Evolutionary conservation across 1,284 basidiomycete genomes (phyloP).

Genomic region (Malassezia dermatis): DNA sequence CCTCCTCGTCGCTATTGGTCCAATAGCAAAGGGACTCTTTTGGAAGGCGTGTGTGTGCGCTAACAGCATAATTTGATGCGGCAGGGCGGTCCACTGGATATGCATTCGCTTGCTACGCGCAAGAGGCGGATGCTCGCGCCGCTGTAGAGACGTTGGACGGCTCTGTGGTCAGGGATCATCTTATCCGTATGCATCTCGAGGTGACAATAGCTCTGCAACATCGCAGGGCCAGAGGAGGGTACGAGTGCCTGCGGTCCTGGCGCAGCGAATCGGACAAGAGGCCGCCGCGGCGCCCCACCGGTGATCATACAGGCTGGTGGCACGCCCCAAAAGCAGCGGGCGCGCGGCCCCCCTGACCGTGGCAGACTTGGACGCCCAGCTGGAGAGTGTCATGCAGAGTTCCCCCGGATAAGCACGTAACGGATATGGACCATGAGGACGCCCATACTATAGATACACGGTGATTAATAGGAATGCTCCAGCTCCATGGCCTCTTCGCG

Average conservation of each 20-base stretch:
- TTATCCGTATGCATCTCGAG: not conserved
- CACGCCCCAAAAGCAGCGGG: not conserved
- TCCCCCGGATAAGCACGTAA: not conserved
- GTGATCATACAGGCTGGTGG: not conserved
- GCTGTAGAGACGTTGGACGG: not conserved
- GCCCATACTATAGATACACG: not conserved
- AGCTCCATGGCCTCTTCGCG: slow-evolving; percentile 10
- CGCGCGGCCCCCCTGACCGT: not conserved
- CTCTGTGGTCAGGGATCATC: not conserved
- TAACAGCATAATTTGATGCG: slow-evolving; percentile 4
- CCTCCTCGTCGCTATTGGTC: not conserved
- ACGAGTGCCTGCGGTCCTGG: not conserved
- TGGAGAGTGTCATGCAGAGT: slow-evolving; percentile 10
- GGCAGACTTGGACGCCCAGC: slow-evolving; percentile 6
- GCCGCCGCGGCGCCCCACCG: not conserved
- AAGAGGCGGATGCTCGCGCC: not conserved
- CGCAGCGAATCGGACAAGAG: not conserved
- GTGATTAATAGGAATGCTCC: not conserved
- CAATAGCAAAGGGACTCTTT: not conserved
- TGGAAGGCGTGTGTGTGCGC: slow-evolving; percentile 3
- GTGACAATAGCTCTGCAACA: not conserved
- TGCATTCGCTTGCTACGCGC: slow-evolving; percentile 1
- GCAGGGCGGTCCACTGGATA: slow-evolving; percentile 8
- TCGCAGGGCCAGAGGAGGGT: too few species aligned
- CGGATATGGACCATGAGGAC: slow-evolving; percentile 1